Base-by-base conservation (phyloP, 192 early-diverging fungal genomes). In the Backusella westeae region DNA sequence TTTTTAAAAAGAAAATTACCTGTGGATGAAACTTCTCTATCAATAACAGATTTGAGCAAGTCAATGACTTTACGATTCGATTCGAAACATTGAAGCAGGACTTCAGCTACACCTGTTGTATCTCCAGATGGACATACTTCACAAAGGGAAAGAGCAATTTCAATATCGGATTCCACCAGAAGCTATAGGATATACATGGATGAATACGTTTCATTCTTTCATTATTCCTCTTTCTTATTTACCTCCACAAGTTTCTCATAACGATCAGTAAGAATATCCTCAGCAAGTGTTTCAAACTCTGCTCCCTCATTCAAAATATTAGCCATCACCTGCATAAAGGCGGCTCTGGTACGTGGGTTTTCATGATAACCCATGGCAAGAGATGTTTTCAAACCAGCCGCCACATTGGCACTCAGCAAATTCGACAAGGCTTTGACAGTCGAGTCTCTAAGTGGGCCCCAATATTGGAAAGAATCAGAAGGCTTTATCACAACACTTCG, bases 241-340 rank as follows among this genome's bases (percentile, higher is more conserved):
- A 82, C 80, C 65, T 94, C 89, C 3, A 94, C 66, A 59, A 96
- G 74, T 34, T 85, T 87, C 29, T 83, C 84, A 81, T 92, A 89
- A 76, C 94, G 86, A 71, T 86, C 88, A 17, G 82, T 81, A 38
- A 86, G 84, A 17, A 79, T 77, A 77, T 85, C 88, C 77, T 83
- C 89, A 71, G 73, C 86, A 81, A 95, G 78, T 6, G 87, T 89
- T 69, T 88, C 89, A 79, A 89, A 89, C 46, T 90, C 86, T 10
- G 86, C 87, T 7, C 91, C 94, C 73, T 87, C 74, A 67, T 91
- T 88, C 59, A 96, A 80, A 32, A 96, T 86, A 67, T 94, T 91
- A 34, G 93, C 91, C 66, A 96, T 84, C 59, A 96, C 93, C 39
- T 92, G 87, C 59, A 93, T 91, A 67, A 96, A 96, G 56, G 93